Evolutionary conservation across 2,329 filamentous ascomycete species (phyloP), one percentile per base, ranked within the genome.

Genomic region (Akanthomyces uredinophilus): DNA sequence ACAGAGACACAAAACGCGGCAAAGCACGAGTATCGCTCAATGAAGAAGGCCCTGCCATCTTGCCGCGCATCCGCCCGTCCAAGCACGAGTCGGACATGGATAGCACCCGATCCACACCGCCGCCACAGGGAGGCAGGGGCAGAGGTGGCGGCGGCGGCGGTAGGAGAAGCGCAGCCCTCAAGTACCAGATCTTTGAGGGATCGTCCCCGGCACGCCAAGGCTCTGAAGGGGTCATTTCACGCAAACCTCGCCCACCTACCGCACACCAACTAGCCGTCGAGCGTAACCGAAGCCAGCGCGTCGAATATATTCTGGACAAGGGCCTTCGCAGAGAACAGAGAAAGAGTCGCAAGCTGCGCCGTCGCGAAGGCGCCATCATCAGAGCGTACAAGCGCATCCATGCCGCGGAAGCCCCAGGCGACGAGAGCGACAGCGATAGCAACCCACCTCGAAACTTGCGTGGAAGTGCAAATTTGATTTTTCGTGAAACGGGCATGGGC

Each of bases 181-280:
- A 86, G 69, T 83, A 87, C 66, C 81, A 85, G 65, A 79, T 86
- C 27, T 78, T 84, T 20, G 85, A 88, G 63, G 83, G 78, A 18
- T 87, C 85, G 0, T 87, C 86, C 2, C 85, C 86, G 7, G 83
- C 78, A 47, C 79, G 81, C 24, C 76, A 82, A 20, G 74, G 81
- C 22, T 78, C 83, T 16, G 86, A 87, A 62, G 79, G 80, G 16
- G 79, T 83, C n/a, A 77, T 81, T 43, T 78, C 80, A 22, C 78
- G 84, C 62, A 87, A 92, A 70, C 86, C 88, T 10, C 83, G 91
- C 1, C 90, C 90, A 3, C 84, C 91, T 0, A 95, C 91, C 0
- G 89, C 90, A 41, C 91, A 95, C 73, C 91, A 95, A 74, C 79
- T 92, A 44, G 90, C 90, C 0, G 89, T 95, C 1, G 90, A 92